A percentile compares a stretch with the other conserved stretches of the same genome.
phyloP scores from a whole-genome alignment of 2,329 filamentous ascomycete species.

The Cladophialophora chaetospira region DNA sequence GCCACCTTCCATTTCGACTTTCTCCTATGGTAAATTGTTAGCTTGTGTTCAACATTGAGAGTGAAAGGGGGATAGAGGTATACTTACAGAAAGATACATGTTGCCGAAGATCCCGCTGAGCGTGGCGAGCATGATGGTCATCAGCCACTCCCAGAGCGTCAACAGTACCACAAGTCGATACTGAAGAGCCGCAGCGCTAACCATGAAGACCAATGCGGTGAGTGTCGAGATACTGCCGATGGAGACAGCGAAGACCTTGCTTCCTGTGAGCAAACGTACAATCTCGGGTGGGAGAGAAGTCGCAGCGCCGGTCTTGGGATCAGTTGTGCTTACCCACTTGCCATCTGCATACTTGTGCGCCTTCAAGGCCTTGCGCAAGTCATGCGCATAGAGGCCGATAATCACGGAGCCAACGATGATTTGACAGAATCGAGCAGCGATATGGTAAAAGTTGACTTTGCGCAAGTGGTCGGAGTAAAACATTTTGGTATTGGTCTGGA shows the following conservation, averaged over 20 bases:
- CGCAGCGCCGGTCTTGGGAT: background rate
- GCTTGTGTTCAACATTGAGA: background rate
- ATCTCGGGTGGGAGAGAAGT: conserved; percentile 11
- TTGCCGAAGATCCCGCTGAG: conserved; percentile 82
- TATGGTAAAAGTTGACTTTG: conserved; percentile 24
- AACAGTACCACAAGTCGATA: conserved; percentile 39
- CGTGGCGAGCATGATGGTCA: conserved; percentile 77
- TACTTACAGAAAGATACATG: conserved; percentile 65
- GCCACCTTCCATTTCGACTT: conserved; percentile 63
- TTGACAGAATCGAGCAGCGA: conserved; percentile 70
- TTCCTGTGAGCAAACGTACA: conserved; percentile 9
- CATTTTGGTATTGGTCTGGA: background rate
- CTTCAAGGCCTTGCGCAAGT: conserved; percentile 60
- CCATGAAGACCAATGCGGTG: conserved; percentile 65
- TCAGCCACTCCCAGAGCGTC: conserved; percentile 69
- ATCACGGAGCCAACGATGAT: conserved; percentile 76
- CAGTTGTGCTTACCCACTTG: conserved; percentile 64
- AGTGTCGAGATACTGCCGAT: conserved; percentile 66
- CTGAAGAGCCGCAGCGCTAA: conserved; percentile 57
- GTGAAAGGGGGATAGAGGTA: background rate
- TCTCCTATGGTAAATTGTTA: conserved; percentile 41
- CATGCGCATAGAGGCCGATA: conserved; percentile 74
- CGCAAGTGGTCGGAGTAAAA: conserved; percentile 9
- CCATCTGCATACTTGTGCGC: conserved; percentile 57
- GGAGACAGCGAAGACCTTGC: conserved; percentile 70